Conservation (phyloP, 2,329 filamentous ascomycete genomes). For the Eutypella sp. region DNA sequence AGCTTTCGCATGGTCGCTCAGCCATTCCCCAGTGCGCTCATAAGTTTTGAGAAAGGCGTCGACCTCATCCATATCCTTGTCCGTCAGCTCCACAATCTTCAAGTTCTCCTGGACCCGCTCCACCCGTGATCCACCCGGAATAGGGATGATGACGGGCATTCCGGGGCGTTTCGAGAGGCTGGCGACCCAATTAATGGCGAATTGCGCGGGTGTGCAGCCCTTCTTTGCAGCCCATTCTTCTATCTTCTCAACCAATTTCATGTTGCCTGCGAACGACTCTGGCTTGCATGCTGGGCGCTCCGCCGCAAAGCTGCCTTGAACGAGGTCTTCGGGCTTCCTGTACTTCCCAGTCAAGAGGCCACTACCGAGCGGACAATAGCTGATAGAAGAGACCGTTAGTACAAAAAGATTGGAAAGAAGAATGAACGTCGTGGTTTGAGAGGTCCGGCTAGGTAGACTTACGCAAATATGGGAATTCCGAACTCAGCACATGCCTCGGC, state of each 20-base stretch:
- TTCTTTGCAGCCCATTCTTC: slow-evolving; percentile 14
- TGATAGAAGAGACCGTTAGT: too few species aligned
- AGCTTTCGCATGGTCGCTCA: neutral
- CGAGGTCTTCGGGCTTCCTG: slow-evolving; percentile 8
- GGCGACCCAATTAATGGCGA: slow-evolving; percentile 17
- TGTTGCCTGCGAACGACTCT: slow-evolving; percentile 10
- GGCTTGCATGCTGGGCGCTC: neutral
- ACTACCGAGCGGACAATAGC: slow-evolving; percentile 4
- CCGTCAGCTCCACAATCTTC: slow-evolving; percentile 28
- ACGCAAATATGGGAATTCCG: slow-evolving; percentile 50
- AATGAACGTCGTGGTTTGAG: neutral
- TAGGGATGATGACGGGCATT: slow-evolving; percentile 41
- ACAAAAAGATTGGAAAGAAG: neutral
- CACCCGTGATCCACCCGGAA: slow-evolving; percentile 42
- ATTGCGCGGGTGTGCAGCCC: slow-evolving; percentile 15
- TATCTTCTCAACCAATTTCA: slow-evolving; percentile 12
- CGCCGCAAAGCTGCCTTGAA: neutral
- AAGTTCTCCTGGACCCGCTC: slow-evolving; percentile 43
- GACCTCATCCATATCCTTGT: slow-evolving; percentile 32
- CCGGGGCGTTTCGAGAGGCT: slow-evolving; percentile 26
- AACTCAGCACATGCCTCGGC: slow-evolving; percentile 37
- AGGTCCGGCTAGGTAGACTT: slow-evolving; percentile 35
- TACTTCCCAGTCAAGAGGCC: slow-evolving; percentile 12
- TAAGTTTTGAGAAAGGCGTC: slow-evolving; percentile 30
- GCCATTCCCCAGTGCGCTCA: slow-evolving; percentile 21